Percentiles rank a stretch among this genome's conserved stretches.
These are phyloP conservation scores for Pichia paraexigua DNA, from an alignment of 805 yeast genomes.

Conservation along the genomic window DNA sequence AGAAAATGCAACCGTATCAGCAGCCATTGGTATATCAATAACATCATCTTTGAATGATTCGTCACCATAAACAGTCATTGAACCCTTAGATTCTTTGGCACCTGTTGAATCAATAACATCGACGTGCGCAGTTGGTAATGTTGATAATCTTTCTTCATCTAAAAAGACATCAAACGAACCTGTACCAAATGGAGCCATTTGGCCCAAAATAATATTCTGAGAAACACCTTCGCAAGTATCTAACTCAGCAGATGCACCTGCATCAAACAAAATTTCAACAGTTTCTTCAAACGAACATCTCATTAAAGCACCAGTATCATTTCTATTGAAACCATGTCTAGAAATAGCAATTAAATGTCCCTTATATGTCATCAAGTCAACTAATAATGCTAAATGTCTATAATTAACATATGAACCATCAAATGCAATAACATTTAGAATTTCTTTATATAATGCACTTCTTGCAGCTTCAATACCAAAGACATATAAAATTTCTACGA, in stretches of 20 bases:
- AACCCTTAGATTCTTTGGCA: conserved; percentile 53
- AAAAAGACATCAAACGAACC: conserved; percentile 95
- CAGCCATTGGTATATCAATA: conserved; percentile 35
- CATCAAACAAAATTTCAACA: conserved; percentile 93
- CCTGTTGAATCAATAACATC: conserved; percentile 34
- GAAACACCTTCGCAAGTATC: conserved; percentile 99
- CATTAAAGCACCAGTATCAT: conserved; percentile 98
- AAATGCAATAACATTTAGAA: conserved; percentile 94
- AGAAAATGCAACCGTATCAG: conserved; percentile 74
- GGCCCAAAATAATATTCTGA: conserved; percentile 95
- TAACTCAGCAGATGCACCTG: conserved; percentile 95
- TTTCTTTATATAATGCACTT: conserved; percentile 87
- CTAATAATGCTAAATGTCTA: conserved; percentile 95
- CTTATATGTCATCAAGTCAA: conserved; percentile 97
- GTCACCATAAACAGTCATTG: conserved; percentile 85
- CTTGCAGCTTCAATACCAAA: conserved; percentile 98
- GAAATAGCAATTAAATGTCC: conserved; percentile 98
- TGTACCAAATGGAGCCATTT: conserved; percentile 97
- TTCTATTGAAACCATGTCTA: conserved; percentile 98
- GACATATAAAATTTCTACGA: conserved; percentile 90
- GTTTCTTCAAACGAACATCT: conserved; percentile 99
- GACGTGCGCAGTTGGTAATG: conserved; percentile 44
- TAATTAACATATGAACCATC: conserved; percentile 99
- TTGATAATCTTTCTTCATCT: conserved; percentile 77
- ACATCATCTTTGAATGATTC: conserved; percentile 58